phyloP scores from a whole-genome alignment of 306 rosid species.

The Pueraria montana region DNA sequence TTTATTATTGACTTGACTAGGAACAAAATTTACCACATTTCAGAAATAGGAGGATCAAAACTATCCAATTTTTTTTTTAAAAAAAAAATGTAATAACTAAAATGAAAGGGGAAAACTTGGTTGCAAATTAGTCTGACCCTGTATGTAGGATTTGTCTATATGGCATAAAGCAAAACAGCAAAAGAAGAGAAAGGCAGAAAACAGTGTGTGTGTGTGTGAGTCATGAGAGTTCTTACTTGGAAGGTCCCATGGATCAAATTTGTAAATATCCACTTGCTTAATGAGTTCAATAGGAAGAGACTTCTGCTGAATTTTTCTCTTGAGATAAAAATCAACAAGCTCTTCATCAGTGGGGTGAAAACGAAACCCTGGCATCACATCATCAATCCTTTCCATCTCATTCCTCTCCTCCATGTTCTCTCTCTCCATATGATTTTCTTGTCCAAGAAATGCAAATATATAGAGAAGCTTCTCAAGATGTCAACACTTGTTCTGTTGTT shows the following conservation, averaged over 20 bases:
- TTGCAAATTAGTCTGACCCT: background rate
- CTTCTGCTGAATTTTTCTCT: conserved; percentile 68
- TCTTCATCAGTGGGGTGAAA: conserved; percentile 92
- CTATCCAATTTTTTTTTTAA: no score
- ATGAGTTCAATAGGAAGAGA: conserved; percentile 78
- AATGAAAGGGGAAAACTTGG: background rate
- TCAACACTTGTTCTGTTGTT: background rate
- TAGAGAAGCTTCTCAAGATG: conserved; percentile 23
- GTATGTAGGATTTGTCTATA: background rate
- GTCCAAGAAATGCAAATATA: conserved; percentile 20
- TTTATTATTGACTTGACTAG: background rate
- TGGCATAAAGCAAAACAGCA: background rate
- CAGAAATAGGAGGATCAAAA: background rate
- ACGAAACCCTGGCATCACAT: conserved; percentile 82
- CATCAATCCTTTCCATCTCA: conserved; percentile 69
- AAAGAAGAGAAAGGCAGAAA: conserved; percentile 12
- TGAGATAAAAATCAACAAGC: conserved; percentile 81
- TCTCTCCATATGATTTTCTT: conserved; percentile 21
- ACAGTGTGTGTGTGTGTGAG: background rate
- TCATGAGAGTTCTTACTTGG: conserved; percentile 69
- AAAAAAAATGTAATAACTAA: no score
- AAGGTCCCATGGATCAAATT: conserved; percentile 91
- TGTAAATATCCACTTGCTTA: conserved; percentile 85
- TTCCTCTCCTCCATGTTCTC: conserved; percentile 68
- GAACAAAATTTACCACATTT: background rate